Conservation (phyloP, 192 early-diverging fungal species). For the Thamnidium elegans region DNA sequence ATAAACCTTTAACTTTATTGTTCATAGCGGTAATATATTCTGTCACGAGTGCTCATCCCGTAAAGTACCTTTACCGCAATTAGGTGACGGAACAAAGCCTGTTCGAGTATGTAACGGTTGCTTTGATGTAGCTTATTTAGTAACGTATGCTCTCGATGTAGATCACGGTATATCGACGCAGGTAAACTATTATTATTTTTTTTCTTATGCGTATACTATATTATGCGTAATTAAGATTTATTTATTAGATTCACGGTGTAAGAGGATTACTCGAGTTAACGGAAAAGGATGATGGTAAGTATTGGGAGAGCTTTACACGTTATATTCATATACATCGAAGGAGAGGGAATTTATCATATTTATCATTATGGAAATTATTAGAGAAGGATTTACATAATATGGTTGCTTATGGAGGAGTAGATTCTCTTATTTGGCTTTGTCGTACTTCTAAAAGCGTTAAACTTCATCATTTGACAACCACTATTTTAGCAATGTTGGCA, state of each 20-base stretch:
- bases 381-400: conserved; percentile 45
- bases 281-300: conserved; percentile 49
- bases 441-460: conserved; percentile 34
- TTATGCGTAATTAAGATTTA: neutral
- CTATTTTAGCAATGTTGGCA: conserved; percentile 45
- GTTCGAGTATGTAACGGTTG: conserved; percentile 55
- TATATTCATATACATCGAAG: neutral
- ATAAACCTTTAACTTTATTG: neutral
- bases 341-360: neutral
- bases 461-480: conserved; percentile 46
- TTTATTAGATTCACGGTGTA: conserved; percentile 41
- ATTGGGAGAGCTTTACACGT: no score
- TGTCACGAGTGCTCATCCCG: conserved; percentile 54
- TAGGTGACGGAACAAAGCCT: conserved; percentile 50
- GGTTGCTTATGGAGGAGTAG: conserved; percentile 50
- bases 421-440: conserved; percentile 53
- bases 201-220: neutral
- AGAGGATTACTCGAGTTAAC: conserved; percentile 53
- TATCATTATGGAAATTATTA: conserved; percentile 15
- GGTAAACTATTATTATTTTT: conserved; percentile 28
- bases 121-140: conserved; percentile 54
- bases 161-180: conserved; percentile 51
- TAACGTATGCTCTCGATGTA: conserved; percentile 53
- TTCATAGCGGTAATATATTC: conserved; percentile 51
- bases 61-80: conserved; percentile 50